Evolutionary conservation across 768 basidiomycete genomes (phyloP), one percentile per base, ranked within the genome.

Genomic region (Mycena indigotica): DNA sequence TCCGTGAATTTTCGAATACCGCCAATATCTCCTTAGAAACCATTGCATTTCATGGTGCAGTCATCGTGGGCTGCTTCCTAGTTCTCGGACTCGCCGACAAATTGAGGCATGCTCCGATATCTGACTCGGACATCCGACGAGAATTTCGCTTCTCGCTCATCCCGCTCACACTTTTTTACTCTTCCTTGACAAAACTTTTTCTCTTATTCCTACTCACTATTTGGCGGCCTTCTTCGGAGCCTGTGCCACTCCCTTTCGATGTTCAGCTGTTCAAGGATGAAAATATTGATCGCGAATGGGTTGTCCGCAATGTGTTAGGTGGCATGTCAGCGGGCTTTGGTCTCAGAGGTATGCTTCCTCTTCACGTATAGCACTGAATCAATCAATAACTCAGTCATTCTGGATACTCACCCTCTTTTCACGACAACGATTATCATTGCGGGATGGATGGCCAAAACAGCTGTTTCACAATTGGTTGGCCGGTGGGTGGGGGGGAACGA

Each of bases 261-360:
- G 76, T 87, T 44, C 75, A 82, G 56, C 63, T 88, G 2, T 76
- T 91, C 52, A 87, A 89, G 60, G 89, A 91, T 50, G 86, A 87
- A 60, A 83, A 81, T 28, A 72, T 93, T 1, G 89, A 93, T 68
- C 82, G 89, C 5, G 89, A 89, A 66, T 94, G 92, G 92, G 75
- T 92, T 5, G 84, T 93, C 3, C 80, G 92, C 24, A 93, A 94
- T 63, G 77, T 93, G 10, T 75, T 94, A 2, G 92, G 92, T 12
- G 92, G 92, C 0, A 87, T 94, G 84, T 87, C 91, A 12, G 88
- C 91, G 28, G 92, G 92, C 1, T 94, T 93, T 69, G 92, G 91
- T 0, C 70, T 94, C 52, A 83, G 91, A 66, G 89, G 91, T 92
- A 65, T 40, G 76, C 67, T 28, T 61, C 57, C 28, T 25, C 45